Conservation (phyloP, 2,329 filamentous ascomycete genomes). For the Fusarium euwallaceae region DNA sequence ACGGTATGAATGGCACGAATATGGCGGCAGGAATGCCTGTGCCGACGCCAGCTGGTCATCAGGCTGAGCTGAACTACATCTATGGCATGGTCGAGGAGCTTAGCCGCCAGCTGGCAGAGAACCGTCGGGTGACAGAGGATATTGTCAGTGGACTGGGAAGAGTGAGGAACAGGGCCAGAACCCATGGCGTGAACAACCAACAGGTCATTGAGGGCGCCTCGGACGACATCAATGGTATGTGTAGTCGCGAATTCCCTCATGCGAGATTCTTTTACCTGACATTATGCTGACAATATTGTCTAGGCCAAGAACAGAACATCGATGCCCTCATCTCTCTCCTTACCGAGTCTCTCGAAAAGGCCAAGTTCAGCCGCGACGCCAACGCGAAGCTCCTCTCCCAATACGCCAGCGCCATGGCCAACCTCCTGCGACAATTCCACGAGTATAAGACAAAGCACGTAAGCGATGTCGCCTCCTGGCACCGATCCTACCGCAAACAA, state of each 20-base stretch:
- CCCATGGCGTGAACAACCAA: slow-evolving; percentile 67
- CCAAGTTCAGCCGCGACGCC: slow-evolving; percentile 70
- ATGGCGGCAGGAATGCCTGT: slow-evolving; percentile 63
- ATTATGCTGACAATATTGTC: neutral
- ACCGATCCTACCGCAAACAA: slow-evolving; percentile 74
- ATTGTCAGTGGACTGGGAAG: slow-evolving; percentile 74
- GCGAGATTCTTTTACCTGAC: neutral
- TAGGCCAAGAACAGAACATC: slow-evolving; percentile 71
- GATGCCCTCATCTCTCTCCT: slow-evolving; percentile 73
- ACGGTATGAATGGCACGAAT: slow-evolving; percentile 64
- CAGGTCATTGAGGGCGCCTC: slow-evolving; percentile 68
- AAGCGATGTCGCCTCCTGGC: slow-evolving; percentile 72
- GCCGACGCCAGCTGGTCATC: slow-evolving; percentile 75
- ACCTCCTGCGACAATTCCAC: slow-evolving; percentile 74
- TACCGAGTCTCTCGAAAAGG: slow-evolving; percentile 72
- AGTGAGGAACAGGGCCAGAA: slow-evolving; percentile 69
- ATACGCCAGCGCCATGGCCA: slow-evolving; percentile 68
- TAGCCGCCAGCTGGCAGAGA: slow-evolving; percentile 72
- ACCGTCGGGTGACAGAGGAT: slow-evolving; percentile 71
- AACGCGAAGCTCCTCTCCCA: slow-evolving; percentile 70
- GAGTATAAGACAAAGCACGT: slow-evolving; percentile 75
- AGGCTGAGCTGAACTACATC: slow-evolving; percentile 77
- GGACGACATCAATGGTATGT: slow-evolving; percentile 68
- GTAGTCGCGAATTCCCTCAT: neutral
- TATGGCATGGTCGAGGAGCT: slow-evolving; percentile 77